Percentiles rank a stretch among this genome's conserved stretches.
Conservation (phyloP, 2,329 filamentous ascomycete genomes). For the Xylariaceae sp. region DNA sequence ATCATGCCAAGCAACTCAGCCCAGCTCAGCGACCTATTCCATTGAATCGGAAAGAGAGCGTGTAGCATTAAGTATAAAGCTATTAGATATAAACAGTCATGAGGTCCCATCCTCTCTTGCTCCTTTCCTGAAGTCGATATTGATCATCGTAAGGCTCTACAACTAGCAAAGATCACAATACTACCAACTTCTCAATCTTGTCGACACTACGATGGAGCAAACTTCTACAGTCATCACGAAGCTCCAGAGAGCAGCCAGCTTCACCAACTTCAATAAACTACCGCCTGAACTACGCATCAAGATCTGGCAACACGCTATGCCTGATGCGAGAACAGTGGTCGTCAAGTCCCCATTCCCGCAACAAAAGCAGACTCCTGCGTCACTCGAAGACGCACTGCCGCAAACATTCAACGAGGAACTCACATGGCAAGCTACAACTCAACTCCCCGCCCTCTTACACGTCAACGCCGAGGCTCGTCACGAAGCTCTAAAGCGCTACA, state of each 20-base stretch:
- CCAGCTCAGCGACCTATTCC: slow-evolving; percentile 17
- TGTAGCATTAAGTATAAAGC: too few relatives aligned
- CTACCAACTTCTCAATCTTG: slow-evolving; percentile 20
- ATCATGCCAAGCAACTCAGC: slow-evolving; percentile 18
- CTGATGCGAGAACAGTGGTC: slow-evolving; percentile 28
- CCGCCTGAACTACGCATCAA: slow-evolving; percentile 34
- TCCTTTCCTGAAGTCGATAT: slow-evolving; percentile 18
- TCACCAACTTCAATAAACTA: slow-evolving; percentile 30
- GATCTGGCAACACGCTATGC: slow-evolving; percentile 33
- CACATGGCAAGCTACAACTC: slow-evolving; percentile 31
- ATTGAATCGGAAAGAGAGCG: too few relatives aligned
- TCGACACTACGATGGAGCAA: slow-evolving; percentile 26
- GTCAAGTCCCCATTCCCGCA: slow-evolving; percentile 26
- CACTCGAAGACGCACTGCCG: slow-evolving; percentile 26
- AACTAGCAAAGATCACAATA: slow-evolving; percentile 19
- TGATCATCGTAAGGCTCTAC: slow-evolving; percentile 19
- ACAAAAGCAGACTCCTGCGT: slow-evolving; percentile 14
- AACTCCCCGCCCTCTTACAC: slow-evolving; percentile 32
- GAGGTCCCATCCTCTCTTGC: slow-evolving; percentile 21
- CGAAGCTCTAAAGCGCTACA: slow-evolving; percentile 33
- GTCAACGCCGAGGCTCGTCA: slow-evolving; percentile 33
- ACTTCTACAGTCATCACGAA: slow-evolving; percentile 14
- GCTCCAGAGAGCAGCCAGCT: slow-evolving; percentile 17
- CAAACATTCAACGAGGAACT: slow-evolving; percentile 15
- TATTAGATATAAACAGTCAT: too few relatives aligned